phyloP scores from a whole-genome alignment of 805 yeast species.

The Priceomyces haplophilus region DNA sequence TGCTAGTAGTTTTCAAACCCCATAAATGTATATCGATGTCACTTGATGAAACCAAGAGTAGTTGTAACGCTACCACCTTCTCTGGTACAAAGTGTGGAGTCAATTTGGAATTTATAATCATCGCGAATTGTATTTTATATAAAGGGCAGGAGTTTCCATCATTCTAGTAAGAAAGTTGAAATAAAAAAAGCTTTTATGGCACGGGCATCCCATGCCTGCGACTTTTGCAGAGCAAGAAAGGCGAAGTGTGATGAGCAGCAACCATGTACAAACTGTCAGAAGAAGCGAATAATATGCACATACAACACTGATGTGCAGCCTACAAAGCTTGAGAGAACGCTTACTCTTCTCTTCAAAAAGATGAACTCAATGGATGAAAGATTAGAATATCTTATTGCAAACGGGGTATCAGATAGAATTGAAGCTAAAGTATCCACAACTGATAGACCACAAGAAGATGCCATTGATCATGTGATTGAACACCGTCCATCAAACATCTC shows the following conservation, averaged over 20 bases:
- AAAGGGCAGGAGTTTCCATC: too few species aligned
- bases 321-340: neutral
- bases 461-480: neutral
- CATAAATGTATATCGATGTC: too few species aligned
- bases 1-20: too few species aligned
- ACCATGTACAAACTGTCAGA: constrained; percentile 3
- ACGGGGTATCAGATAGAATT: neutral
- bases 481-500: neutral
- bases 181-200: neutral
- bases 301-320: constrained; percentile 2
- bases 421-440: neutral
- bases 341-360: neutral
- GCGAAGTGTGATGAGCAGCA: constrained; percentile 1
- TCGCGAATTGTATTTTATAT: neutral
- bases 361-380: neutral
- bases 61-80: neutral
- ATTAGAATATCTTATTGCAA: neutral
- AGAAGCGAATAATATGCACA: neutral
- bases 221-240: constrained; percentile 2
- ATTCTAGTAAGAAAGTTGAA: too few species aligned
- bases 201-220: constrained; percentile 2
- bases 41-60: neutral
- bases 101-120: neutral
- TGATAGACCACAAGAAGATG: neutral
- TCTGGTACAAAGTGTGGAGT: neutral